phyloP scores from a whole-genome alignment of 805 yeast genomes.

The Spathaspora sp. region DNA sequence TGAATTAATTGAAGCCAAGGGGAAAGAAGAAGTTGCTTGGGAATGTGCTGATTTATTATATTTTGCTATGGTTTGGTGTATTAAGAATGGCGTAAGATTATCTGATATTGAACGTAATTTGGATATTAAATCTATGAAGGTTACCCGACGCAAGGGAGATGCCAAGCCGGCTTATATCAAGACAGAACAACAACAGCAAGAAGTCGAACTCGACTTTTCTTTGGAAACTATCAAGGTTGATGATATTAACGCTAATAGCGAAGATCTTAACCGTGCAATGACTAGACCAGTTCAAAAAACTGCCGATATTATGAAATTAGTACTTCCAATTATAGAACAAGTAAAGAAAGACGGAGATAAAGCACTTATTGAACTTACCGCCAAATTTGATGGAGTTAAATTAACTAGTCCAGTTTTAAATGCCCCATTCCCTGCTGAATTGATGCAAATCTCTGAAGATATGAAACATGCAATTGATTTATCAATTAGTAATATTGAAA shows the following conservation, averaged over 20 bases:
- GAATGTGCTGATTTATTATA: slow-evolving; percentile 89
- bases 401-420: slow-evolving; percentile 67
- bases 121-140: slow-evolving; percentile 78
- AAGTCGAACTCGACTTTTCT: slow-evolving; percentile 35
- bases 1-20: slow-evolving; percentile 80
- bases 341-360: slow-evolving; percentile 79
- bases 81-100: slow-evolving; percentile 71
- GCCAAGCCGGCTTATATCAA: slow-evolving; percentile 79
- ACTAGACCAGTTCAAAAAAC: slow-evolving; percentile 95
- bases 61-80: slow-evolving; percentile 52
- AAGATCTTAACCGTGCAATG: slow-evolving; percentile 55
- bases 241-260: slow-evolving; percentile 32
- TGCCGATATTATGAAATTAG: slow-evolving; percentile 87
- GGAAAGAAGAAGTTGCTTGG: slow-evolving; percentile 69
- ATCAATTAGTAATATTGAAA: slow-evolving; percentile 82
- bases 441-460: slow-evolving; percentile 69
- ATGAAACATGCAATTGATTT: slow-evolving; percentile 84
- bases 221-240: slow-evolving; percentile 48
- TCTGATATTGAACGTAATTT: slow-evolving; percentile 81
- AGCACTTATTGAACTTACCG: slow-evolving; percentile 86
- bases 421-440: slow-evolving; percentile 83
- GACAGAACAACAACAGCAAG: slow-evolving; percentile 14
- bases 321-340: slow-evolving; percentile 79
- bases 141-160: slow-evolving; percentile 92
- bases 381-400: slow-evolving; percentile 83